Conservation (phyloP, 192 early-diverging fungal species). For the Coemansia guatemalensis region DNA sequence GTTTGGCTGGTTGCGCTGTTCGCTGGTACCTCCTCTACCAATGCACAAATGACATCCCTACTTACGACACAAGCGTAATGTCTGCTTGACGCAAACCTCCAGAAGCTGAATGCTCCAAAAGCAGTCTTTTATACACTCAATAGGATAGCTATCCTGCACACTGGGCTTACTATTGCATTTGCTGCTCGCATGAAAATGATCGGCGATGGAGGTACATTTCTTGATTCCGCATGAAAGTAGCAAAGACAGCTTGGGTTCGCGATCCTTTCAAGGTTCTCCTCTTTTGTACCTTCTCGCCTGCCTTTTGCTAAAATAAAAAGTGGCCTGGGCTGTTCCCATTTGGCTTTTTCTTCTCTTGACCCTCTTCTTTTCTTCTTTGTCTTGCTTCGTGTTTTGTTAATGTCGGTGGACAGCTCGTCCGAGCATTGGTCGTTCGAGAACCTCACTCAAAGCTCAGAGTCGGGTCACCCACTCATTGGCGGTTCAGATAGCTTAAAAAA, state of each 20-base stretch:
- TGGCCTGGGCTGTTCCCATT: background rate
- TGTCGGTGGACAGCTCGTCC: constrained; percentile 64
- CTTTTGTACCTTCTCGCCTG: constrained; percentile 7
- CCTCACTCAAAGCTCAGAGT: constrained; percentile 49
- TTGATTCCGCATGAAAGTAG: too few species aligned
- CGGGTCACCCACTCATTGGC: constrained; percentile 25
- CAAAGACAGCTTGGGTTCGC: background rate
- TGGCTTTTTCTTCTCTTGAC: background rate
- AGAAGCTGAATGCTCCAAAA: too few species aligned
- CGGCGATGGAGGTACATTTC: too few species aligned
- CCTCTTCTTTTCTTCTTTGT: constrained; percentile 14
- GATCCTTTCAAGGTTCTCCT: background rate
- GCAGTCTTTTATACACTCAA: too few species aligned
- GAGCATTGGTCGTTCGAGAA: constrained; percentile 55
- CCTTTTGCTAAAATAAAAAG: constrained; percentile 9
- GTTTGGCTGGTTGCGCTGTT: too few species aligned
- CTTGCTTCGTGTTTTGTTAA: constrained; percentile 15
- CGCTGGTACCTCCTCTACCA: too few species aligned
- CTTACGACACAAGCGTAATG: too few species aligned
- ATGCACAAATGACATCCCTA: too few species aligned
- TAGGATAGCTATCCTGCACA: too few species aligned
- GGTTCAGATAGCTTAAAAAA: constrained; percentile 12
- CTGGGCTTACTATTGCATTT: too few species aligned
- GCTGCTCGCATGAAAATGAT: too few species aligned
- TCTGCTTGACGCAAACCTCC: too few species aligned